Percentiles rank a stretch among this genome's conserved stretches.
These are phyloP conservation scores for Amanita exitialis DNA, from an alignment of 768 basidiomycete genomes.

Conservation along the genomic window DNA sequence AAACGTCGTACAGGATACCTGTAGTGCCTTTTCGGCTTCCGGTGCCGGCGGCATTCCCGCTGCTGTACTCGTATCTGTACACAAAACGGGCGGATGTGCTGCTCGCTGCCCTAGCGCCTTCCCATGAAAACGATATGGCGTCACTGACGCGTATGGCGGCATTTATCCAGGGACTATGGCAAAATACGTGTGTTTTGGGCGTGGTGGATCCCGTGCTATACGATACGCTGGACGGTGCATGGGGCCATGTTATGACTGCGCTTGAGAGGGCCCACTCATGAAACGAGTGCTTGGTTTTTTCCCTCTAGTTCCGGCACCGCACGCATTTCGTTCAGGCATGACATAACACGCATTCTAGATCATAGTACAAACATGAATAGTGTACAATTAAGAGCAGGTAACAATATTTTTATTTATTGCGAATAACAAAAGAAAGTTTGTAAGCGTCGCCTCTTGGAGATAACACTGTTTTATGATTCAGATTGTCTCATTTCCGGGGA, in stretches of 20 bases:
- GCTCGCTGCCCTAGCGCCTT: conserved; percentile 29
- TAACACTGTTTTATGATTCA: too few species aligned
- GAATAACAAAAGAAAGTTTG: background rate
- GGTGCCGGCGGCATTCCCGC: conserved; percentile 37
- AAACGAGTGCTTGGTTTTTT: background rate
- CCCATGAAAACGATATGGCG: conserved; percentile 4
- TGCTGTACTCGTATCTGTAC: conserved; percentile 41
- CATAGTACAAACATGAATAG: too few species aligned
- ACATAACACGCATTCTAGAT: background rate
- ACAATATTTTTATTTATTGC: conserved; percentile 1
- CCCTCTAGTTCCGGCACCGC: background rate
- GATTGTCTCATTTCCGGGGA: too few species aligned
- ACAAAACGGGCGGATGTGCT: conserved; percentile 30
- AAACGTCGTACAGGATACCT: conserved; percentile 22
- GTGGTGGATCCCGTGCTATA: conserved; percentile 38
- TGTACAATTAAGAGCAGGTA: background rate
- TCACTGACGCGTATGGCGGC: conserved; percentile 10
- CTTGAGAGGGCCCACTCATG: conserved; percentile 15
- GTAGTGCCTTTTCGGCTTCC: conserved; percentile 44
- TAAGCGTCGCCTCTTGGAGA: too few species aligned
- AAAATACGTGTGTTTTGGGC: conserved; percentile 38
- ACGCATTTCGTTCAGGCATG: too few species aligned
- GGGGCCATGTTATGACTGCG: conserved; percentile 35
- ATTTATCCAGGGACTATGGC: conserved; percentile 34
- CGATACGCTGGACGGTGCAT: conserved; percentile 37